Evolutionary conservation across 495 filamentous ascomycete species (phyloP), one percentile per base, ranked within the genome.

Genomic region (Xeromyces bisporus): DNA sequence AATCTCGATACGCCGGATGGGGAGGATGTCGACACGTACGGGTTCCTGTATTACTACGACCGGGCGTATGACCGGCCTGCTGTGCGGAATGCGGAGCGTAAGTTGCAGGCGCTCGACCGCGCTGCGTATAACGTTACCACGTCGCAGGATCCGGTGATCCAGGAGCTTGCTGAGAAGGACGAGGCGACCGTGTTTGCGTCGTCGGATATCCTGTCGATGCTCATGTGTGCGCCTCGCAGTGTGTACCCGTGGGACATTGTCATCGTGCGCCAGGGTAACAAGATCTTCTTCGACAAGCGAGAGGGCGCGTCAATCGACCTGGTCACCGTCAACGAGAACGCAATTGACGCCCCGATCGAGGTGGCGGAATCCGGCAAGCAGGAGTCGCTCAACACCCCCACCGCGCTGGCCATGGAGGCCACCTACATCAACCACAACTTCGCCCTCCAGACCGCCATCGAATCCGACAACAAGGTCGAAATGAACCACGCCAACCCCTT

Each of bases 341-440:
- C 89, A n/a, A 77, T 79, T 25, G 89, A 97, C 47, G 85, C 91
- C 7, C 89, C 89, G 10, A 61, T 94, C 24, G 89, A 97, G 52
- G 64, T 77, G 11, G 72, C 81, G 20, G 89, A 97, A 45, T 44
- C 55, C 18, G 50, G 45, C 48, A 91, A 86, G 62, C 91, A 92
- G 56, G 89, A 97, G 39, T 58, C 70, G 32, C 83, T 97, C 57
- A 97, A 97, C 66, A 81, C 80, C 36, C 89, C 89, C 9, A 60
- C 64, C 27, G 83, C 89, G 16, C 71, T 97, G 13, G 85, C 87
- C 39, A 75, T 94, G 53, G 89, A 97, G 56, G 89, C 89, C 15
- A 97, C 89, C 16, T 87, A 92, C 63, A 97, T 97, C 75, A 97
- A 96, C 69, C 86, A 96, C 69, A 92, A 94, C 63, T 96, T 97